Evolutionary conservation across 2,329 filamentous ascomycete genomes (phyloP).

Genomic region (Aotearoamyces nothofagi): DNA sequence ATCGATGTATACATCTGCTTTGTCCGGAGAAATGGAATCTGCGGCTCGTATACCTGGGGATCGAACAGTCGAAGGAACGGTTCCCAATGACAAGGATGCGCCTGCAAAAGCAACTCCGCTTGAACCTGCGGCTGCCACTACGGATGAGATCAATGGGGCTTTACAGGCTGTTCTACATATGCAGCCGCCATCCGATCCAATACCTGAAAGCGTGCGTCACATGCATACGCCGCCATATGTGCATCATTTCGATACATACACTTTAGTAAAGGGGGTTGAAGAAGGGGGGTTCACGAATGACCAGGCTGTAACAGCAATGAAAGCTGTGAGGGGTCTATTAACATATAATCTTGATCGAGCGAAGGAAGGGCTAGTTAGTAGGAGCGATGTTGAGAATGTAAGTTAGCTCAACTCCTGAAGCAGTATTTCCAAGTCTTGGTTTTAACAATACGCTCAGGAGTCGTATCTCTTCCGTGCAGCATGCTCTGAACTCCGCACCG

Average conservation of each 20-base stretch:
- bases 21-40: conserved; percentile 14
- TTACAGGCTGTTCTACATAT: conserved; percentile 36
- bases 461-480: conserved; percentile 88
- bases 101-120: conserved; percentile 6
- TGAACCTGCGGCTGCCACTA: conserved; percentile 19
- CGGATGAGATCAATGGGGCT: conserved; percentile 22
- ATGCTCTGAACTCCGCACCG: conserved; percentile 79
- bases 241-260: conserved; percentile 94
- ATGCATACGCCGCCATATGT: conserved; percentile 65
- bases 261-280: conserved; percentile 67
- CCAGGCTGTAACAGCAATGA: conserved; percentile 82
- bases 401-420: conserved; percentile 7
- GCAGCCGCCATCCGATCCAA: conserved; percentile 24
- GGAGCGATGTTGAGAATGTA: conserved; percentile 80
- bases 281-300: conserved; percentile 53
- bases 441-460: conserved; percentile 32
- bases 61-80: conserved; percentile 1
- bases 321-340: conserved; percentile 67
- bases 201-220: conserved; percentile 34
- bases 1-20: conserved; percentile 9
- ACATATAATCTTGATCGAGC: conserved; percentile 70
- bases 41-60: conserved; percentile 12
- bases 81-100: conserved; percentile 3
- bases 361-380: conserved; percentile 66
- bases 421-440: conserved; percentile 1